Base-by-base conservation (phyloP, 768 basidiomycete genomes). In the Boletus insuetus region DNA sequence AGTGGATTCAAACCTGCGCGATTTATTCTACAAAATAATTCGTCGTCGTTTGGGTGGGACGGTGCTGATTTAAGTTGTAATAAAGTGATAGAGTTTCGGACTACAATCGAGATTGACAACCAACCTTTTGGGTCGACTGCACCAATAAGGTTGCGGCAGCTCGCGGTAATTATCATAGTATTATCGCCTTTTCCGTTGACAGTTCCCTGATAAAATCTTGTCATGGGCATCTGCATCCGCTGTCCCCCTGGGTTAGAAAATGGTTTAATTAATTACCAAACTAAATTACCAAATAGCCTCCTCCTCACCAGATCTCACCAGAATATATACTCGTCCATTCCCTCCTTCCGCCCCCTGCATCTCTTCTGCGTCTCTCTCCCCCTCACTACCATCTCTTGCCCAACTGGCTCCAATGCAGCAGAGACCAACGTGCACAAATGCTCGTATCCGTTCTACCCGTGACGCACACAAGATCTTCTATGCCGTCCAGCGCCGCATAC, bases 381-480 rank as follows among this genome's bases (percentile, higher is more conserved):
- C 12, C n/a, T 56, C 62, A 49, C n/a, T 50, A 53, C n/a, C 52
- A 54, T 47, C 54, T 46, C 59, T 57, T 49, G 34, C 6, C 44
- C 13, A 32, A 54, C 55, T 42, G 42, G 40, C 40, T 19, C 16
- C 14, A 41, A 85, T 84, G 80, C 89, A 92, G 65, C 80, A 79
- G 56, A 55, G 61, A 45, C 89, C 89, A 42, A 91, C 89, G 37
- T 86, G 84, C 68, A 79, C 73, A 48, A 82, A 85, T 62, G 73
- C 84, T 53, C 87, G 89, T 65, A 89, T 91, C 62, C 86, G 89
- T 60, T 87, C 86, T 37, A 84, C 83, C 29, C 78, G 79, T 50
- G 90, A 91, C 69, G 89, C 89, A 3, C 90, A 91, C 70, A 87
- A 83, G 68, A 86, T 92, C 64, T 91, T 91, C 72, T 83, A 79